Evolutionary conservation across 164 flowering plant species (phyloP).

Genomic region (Brasenia schreberi): DNA sequence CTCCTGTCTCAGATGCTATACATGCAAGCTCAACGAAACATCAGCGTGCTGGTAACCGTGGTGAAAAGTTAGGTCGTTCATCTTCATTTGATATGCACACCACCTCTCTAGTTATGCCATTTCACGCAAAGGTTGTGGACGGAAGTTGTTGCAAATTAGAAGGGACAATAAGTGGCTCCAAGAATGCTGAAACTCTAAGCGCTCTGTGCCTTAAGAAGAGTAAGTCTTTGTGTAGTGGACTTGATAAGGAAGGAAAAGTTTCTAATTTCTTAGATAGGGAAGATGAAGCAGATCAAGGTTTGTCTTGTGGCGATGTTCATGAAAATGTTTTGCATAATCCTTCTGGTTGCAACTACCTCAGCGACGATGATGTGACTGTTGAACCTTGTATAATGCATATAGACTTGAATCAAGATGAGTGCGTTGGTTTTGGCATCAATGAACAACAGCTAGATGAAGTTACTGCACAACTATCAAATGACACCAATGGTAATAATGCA

Average conservation of each 20-base stretch:
- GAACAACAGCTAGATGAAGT: no score
- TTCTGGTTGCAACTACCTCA: not conserved
- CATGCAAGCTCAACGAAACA: not conserved
- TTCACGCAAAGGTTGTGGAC: not conserved
- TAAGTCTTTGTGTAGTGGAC: constrained; percentile 52
- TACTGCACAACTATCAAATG: no score
- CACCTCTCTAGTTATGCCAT: not conserved
- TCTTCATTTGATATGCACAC: constrained; percentile 15
- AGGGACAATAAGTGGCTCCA: not conserved
- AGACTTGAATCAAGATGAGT: not conserved
- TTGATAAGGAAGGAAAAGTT: constrained; percentile 23
- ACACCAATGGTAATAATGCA: not conserved
- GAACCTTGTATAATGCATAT: not conserved
- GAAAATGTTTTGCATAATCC: constrained; percentile 5
- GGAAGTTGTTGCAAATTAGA: not conserved
- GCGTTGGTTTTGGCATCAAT: no score
- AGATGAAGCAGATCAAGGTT: constrained; percentile 28
- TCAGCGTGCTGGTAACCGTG: constrained; percentile 1
- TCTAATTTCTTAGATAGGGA: constrained; percentile 22
- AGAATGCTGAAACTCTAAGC: no score
- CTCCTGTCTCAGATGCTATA: constrained; percentile 1
- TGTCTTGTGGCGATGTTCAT: constrained; percentile 27
- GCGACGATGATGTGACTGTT: not conserved
- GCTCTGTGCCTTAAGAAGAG: constrained; percentile 31
- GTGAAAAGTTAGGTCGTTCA: constrained; percentile 18